Percentiles rank a stretch among this genome's conserved stretches.
Evolutionary conservation across 1,139 yeast species (phyloP).

Genomic region (Candida mesenterica): DNA sequence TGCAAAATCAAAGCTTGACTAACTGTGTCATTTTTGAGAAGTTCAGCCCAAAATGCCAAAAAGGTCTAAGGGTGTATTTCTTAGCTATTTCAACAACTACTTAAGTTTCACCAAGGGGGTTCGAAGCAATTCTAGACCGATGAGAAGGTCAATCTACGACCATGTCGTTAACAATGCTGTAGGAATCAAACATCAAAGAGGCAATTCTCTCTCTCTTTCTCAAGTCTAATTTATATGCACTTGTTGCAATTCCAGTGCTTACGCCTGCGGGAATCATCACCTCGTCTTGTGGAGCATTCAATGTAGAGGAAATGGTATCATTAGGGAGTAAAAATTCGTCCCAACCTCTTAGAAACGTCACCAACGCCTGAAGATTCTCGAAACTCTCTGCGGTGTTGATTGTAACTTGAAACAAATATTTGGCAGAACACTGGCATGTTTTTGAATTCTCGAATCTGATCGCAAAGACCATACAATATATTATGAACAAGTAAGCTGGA

Average conservation of each 20-base stretch:
- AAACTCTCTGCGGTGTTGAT: too few relatives aligned
- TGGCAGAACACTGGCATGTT: constrained; percentile 34
- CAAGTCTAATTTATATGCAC: background rate
- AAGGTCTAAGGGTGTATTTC: too few relatives aligned
- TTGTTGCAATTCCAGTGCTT: too few relatives aligned
- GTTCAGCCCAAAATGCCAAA: too few relatives aligned
- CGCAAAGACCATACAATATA: constrained; percentile 37
- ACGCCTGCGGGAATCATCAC: too few relatives aligned
- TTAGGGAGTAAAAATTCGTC: constrained; percentile 4
- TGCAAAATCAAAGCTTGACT: too few relatives aligned
- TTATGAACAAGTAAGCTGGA: constrained; percentile 25
- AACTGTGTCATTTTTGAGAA: too few relatives aligned
- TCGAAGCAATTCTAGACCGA: background rate
- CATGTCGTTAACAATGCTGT: constrained; percentile 28
- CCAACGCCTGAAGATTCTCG: constrained; percentile 8
- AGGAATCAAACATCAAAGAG: constrained; percentile 29
- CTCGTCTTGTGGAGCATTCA: too few relatives aligned
- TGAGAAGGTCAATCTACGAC: background rate
- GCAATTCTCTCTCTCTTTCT: constrained; percentile 20
- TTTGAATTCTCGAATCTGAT: constrained; percentile 45
- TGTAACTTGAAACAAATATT: too few relatives aligned
- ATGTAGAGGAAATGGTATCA: background rate
- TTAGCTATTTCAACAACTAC: too few relatives aligned
- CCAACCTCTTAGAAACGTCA: constrained; percentile 1
- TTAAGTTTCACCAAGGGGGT: too few relatives aligned